These are phyloP conservation scores for Hordeum vulgare DNA, from an alignment of 176 grass and related monocot genomes.

Conservation along the genomic window MorexV3_pseudomolecules_assembly NC_058520.1:13919054-13919553, in stretches of 20 bases:
- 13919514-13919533: neutral
- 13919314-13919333: neutral
- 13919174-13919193: neutral
- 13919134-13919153: neutral
- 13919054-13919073: neutral
- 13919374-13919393: neutral
- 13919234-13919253: neutral
- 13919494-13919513: too few relatives aligned
- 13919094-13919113: neutral
- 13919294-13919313: neutral
- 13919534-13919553: constrained; percentile 11
- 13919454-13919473: neutral
- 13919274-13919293: neutral
- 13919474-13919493: too few relatives aligned
- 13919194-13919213: neutral
- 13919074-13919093: neutral
- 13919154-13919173: neutral
- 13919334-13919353: neutral
- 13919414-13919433: neutral
- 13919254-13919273: neutral
- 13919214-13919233: neutral
- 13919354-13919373: neutral
- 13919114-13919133: neutral
- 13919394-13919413: neutral
- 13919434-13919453: neutral